Evolutionary conservation across 2,329 filamentous ascomycete genomes (phyloP).

Genomic region (Capronia epimyces): DNA sequence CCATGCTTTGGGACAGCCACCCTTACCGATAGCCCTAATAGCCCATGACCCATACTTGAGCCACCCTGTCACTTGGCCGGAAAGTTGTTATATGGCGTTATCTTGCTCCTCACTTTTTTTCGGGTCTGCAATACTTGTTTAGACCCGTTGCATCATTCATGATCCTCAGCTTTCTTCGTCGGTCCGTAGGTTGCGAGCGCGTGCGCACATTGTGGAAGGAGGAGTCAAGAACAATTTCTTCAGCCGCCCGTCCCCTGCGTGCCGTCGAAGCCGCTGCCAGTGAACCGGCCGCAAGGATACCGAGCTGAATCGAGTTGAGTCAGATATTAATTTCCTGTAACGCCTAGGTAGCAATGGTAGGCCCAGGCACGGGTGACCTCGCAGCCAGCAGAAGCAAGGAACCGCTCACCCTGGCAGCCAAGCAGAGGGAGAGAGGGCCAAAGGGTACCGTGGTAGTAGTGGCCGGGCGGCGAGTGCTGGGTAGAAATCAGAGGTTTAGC

Average conservation of each 20-base stretch:
- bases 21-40: conserved; percentile 1
- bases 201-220: neutral
- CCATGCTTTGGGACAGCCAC: neutral
- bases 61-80: neutral
- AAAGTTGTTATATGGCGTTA: neutral
- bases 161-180: neutral
- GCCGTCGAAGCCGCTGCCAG: conserved; percentile 17
- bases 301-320: neutral
- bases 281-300: conserved; percentile 2
- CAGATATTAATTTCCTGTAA: conserved; percentile 23
- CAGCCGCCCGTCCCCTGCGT: conserved; percentile 16
- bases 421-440: conserved; percentile 3
- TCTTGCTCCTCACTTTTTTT: neutral
- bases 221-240: conserved; percentile 17
- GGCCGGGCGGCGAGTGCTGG: neutral
- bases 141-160: neutral
- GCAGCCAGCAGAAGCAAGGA: conserved; percentile 18
- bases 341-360: neutral
- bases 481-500: neutral
- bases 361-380: conserved; percentile 24
- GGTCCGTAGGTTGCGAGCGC: neutral
- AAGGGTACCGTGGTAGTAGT: no score
- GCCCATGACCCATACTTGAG: neutral
- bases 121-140: neutral
- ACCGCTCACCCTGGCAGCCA: conserved; percentile 11